Conservation (phyloP, 2,329 filamentous ascomycete genomes). For the Penicillium sp. region DNA sequence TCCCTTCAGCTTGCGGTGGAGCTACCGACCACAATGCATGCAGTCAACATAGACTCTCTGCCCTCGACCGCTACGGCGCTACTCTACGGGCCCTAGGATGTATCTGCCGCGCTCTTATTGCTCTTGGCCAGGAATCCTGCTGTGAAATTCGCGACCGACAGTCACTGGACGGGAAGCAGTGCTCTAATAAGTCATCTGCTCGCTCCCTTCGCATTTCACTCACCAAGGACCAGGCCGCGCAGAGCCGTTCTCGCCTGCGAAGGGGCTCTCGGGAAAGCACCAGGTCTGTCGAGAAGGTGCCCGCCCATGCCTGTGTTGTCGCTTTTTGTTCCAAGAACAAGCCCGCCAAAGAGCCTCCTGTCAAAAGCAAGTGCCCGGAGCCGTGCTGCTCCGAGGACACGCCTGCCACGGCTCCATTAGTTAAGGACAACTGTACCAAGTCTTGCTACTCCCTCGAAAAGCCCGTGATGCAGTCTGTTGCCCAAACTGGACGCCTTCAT, state of each 20-base stretch:
- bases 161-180: constrained; percentile 2
- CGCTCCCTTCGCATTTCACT: constrained; percentile 7
- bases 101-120: constrained; percentile 54
- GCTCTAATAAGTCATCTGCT: constrained; percentile 6
- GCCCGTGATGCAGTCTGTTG: background rate
- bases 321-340: constrained; percentile 1
- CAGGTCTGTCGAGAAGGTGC: constrained; percentile 1
- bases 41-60: constrained; percentile 35
- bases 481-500: background rate
- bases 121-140: constrained; percentile 54
- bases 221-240: constrained; percentile 1
- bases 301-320: constrained; percentile 1
- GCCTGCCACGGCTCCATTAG: background rate
- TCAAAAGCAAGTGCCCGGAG: background rate
- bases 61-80: constrained; percentile 42
- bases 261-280: constrained; percentile 3
- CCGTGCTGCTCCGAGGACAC: background rate
- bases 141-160: constrained; percentile 34
- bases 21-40: constrained; percentile 32
- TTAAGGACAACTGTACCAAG: background rate
- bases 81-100: constrained; percentile 52
- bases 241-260: background rate
- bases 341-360: background rate
- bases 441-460: background rate
- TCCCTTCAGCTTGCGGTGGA: constrained; percentile 1